Percentiles rank a stretch among this genome's conserved stretches.
These are phyloP conservation scores for Exophiala phaeomuriformis DNA, from an alignment of 2,329 filamentous ascomycete genomes.

Conservation along the genomic window DNA sequence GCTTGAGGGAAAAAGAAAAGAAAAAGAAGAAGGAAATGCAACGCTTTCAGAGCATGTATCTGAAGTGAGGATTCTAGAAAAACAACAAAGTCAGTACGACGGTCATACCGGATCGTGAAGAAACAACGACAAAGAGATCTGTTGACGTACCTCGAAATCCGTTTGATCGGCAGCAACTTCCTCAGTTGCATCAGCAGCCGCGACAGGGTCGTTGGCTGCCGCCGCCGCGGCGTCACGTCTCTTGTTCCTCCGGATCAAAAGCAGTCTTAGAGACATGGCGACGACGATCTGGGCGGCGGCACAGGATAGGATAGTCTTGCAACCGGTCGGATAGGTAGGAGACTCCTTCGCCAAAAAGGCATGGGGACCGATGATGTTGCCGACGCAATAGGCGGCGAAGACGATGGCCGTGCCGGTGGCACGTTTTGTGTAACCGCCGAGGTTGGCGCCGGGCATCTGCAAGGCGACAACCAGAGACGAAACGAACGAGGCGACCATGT, in stretches of 20 bases:
- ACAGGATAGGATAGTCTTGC: constrained; percentile 28
- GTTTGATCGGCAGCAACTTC: background rate
- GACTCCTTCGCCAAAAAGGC: constrained; percentile 38
- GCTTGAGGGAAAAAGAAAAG: too few relatives aligned
- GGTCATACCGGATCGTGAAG: background rate
- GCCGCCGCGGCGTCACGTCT: background rate
- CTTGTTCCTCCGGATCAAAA: constrained; percentile 8
- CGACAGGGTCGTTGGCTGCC: background rate
- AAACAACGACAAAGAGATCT: background rate
- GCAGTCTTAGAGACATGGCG: constrained; percentile 27
- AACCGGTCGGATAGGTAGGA: constrained; percentile 31
- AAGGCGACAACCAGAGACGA: constrained; percentile 22
- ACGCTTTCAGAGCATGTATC: background rate
- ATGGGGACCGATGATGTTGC: constrained; percentile 29
- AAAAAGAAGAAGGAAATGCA: background rate
- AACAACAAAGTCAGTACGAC: background rate
- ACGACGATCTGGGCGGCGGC: constrained; percentile 27
- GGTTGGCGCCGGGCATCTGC: constrained; percentile 30
- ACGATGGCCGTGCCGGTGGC: constrained; percentile 41
- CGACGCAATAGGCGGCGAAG: constrained; percentile 37
- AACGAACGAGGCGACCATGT: constrained; percentile 33
- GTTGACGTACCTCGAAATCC: background rate
- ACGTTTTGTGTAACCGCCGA: constrained; percentile 45
- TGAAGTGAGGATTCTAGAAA: background rate
- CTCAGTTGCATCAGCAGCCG: background rate